Evolutionary conservation across 768 basidiomycete genomes (phyloP).

Genomic region (Psilocybe cubensis): DNA sequence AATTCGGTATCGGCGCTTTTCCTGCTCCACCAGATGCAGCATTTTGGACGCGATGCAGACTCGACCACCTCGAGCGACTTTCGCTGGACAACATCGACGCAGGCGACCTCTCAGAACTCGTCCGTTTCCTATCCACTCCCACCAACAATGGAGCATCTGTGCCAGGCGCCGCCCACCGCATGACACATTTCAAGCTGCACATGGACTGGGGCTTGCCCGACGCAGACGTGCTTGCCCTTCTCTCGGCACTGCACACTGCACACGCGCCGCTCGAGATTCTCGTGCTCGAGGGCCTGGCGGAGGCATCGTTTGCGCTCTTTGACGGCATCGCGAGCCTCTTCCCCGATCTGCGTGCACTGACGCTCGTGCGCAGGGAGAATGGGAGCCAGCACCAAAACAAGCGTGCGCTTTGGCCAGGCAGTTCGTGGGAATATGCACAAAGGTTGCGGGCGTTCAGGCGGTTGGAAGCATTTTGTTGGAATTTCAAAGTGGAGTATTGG

Average conservation of each 20-base stretch:
- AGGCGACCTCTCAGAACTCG: slow-evolving; percentile 14
- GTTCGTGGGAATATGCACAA: slow-evolving; percentile 30
- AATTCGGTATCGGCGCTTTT: slow-evolving; percentile 16
- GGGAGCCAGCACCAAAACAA: slow-evolving; percentile 24
- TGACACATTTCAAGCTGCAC: slow-evolving; percentile 33
- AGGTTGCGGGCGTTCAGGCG: slow-evolving; percentile 14
- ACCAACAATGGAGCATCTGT: background rate
- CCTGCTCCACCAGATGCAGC: slow-evolving; percentile 11
- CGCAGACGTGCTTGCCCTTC: slow-evolving; percentile 12
- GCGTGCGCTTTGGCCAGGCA: slow-evolving; percentile 25
- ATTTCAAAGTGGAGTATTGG: slow-evolving; percentile 27
- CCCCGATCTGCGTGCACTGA: slow-evolving; percentile 25
- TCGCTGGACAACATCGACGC: slow-evolving; percentile 24
- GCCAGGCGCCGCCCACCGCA: background rate
- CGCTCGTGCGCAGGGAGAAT: slow-evolving; percentile 28
- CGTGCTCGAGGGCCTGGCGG: slow-evolving; percentile 27
- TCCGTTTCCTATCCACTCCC: slow-evolving; percentile 10
- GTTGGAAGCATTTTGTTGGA: slow-evolving; percentile 31
- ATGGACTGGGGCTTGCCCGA: slow-evolving; percentile 26
- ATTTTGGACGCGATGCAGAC: slow-evolving; percentile 20
- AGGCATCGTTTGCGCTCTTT: slow-evolving; percentile 22
- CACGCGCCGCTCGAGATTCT: slow-evolving; percentile 24
- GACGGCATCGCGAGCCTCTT: slow-evolving; percentile 20
- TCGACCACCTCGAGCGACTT: slow-evolving; percentile 24
- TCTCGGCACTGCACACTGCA: slow-evolving; percentile 15